Percentiles rank a stretch among this genome's conserved stretches.
Conservation (phyloP, 805 yeast species). For the Kluyveromyces aestuarii region DNA sequence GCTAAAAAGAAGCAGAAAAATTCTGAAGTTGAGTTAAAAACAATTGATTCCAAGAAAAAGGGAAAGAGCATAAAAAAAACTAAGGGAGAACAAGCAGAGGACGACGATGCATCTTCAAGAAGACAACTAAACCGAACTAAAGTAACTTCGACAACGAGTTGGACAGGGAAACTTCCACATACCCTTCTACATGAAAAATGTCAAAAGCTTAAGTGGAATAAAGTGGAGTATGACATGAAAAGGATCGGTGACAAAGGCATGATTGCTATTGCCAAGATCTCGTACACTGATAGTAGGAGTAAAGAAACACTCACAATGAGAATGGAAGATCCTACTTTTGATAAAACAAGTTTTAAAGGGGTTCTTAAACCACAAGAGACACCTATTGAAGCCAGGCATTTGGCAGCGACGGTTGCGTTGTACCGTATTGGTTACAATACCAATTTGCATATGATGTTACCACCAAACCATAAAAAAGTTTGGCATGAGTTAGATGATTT, state of each 20-base stretch:
- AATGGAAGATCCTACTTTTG: constrained; percentile 39
- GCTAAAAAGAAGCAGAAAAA: constrained; percentile 15
- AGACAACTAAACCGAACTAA: constrained; percentile 33
- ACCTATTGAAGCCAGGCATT: constrained; percentile 80
- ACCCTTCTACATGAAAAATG: constrained; percentile 78
- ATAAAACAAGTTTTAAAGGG: constrained; percentile 36
- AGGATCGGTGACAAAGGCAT: constrained; percentile 44
- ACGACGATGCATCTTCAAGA: constrained; percentile 14
- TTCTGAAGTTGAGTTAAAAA: constrained; percentile 5
- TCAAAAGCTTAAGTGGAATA: constrained; percentile 84
- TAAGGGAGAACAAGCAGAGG: constrained; percentile 9
- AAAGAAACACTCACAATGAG: constrained; percentile 51
- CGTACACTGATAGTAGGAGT: constrained; percentile 76
- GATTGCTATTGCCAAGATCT: constrained; percentile 53
- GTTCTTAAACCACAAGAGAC: constrained; percentile 62
- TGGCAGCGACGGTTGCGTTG: constrained; percentile 81
- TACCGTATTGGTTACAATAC: constrained; percentile 73
- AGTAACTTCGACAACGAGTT: constrained; percentile 64
- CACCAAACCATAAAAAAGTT: constrained; percentile 66
- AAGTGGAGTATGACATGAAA: constrained; percentile 68
- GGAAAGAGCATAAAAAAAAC: constrained; percentile 15
- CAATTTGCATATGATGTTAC: constrained; percentile 79
- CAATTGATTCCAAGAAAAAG: constrained; percentile 13
- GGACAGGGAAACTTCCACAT: constrained; percentile 95
- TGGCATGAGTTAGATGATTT: constrained; percentile 68